Evolutionary conservation across 2,329 filamentous ascomycete genomes (phyloP).

Genomic region (Beauveria sp.): DNA sequence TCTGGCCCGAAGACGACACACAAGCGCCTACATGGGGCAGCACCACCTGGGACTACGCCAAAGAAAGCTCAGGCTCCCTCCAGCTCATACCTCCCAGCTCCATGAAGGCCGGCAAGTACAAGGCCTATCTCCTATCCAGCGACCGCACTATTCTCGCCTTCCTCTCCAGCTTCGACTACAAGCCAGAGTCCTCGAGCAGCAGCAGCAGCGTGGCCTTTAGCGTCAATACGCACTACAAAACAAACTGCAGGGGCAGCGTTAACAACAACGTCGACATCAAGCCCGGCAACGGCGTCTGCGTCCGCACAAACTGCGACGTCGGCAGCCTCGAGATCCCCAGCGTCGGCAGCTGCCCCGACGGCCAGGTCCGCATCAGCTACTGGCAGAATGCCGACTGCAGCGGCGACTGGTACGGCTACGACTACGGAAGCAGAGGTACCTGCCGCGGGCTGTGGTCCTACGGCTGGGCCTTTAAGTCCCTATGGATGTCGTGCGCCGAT

Average conservation of each 20-base stretch:
- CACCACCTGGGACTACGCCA: not conserved
- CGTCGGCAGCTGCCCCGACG: slow-evolving; percentile 2
- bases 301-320: not conserved
- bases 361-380: slow-evolving; percentile 4
- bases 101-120: not conserved
- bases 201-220: not conserved
- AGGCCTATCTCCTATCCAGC: not conserved
- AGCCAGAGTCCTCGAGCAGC: not conserved
- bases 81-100: not conserved
- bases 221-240: not conserved
- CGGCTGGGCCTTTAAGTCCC: not conserved
- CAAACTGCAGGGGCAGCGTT: not conserved
- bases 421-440: not conserved
- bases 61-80: not conserved
- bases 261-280: not conserved
- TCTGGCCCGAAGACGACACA: not conserved
- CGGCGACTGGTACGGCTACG: slow-evolving; percentile 4
- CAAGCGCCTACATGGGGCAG: not conserved
- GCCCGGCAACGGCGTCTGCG: slow-evolving; percentile 1
- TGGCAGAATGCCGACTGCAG: not conserved
- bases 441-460: not conserved
- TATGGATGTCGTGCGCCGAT: not conserved
- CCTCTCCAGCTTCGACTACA: not conserved
- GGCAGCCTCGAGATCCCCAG: not conserved
- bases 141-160: not conserved